Evolutionary conservation across 148 eudicot species (phyloP), one percentile per base, ranked within the genome.

Genomic region (Silene uniflora): DNA sequence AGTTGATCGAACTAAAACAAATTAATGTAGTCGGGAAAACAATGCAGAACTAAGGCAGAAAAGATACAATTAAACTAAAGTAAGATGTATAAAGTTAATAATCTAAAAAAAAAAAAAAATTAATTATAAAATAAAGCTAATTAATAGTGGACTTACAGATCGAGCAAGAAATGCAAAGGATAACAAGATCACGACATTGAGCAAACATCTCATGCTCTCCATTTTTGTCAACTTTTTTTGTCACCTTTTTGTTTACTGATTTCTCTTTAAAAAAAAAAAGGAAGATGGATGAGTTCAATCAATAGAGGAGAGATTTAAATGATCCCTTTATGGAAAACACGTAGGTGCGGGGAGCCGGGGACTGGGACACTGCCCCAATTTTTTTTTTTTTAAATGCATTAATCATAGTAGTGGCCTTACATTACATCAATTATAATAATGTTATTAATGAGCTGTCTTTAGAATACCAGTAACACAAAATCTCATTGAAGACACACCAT

Each of bases 81-180:
- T 14, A 24, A 64, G 35, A 25, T 3, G 4, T 23, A 44, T 3
- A 32, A 46, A 23, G 24, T 11, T 21, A 69, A 56, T 69, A 11
- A 0, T 29, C n/a, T n/a, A n/a, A n/a, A n/a, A n/a, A n/a, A n/a
- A n/a, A n/a, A n/a, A n/a, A n/a, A n/a, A n/a, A n/a, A n/a, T n/a
- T n/a, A n/a, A n/a, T n/a, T n/a, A n/a, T n/a, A n/a, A n/a, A n/a
- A n/a, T n/a, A n/a, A n/a, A n/a, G n/a, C n/a, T n/a, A 7, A 39
- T 6, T 2, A 61, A 6, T 6, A 61, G 1, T 6, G 16, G 17
- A 71, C 73, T 52, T 71, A 71, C 73, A 54, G 73, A 71, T 23
- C 27, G 73, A 71, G 62, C 73, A 27, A 71, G 61, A 55, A 71
- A 71, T 10, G 27, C n/a, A 4, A 71, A 8, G 42, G 62, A 25